A percentile compares a stretch with the other conserved stretches of the same genome.
Conservation (phyloP, 768 basidiomycete genomes). For the Hygrophoropsis aurantiaca region DNA sequence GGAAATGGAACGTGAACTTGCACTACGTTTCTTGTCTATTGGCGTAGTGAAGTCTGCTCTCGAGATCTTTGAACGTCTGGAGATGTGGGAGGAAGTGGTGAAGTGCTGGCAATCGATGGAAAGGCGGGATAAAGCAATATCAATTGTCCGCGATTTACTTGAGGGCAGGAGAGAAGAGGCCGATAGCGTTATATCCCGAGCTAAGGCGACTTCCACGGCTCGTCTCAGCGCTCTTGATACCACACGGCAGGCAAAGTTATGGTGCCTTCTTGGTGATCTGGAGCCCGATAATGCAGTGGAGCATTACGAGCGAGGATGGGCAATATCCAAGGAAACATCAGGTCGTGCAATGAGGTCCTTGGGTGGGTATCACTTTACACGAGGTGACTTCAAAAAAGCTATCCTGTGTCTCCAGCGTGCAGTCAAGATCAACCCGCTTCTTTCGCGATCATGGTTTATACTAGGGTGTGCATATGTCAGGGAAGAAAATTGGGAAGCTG, state of each 20-base stretch:
- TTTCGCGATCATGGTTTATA: conserved; percentile 91
- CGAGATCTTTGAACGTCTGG: conserved; percentile 89
- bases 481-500: conserved; percentile 82
- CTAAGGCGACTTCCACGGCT: conserved; percentile 47
- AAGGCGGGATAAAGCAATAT: conserved; percentile 70
- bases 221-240: conserved; percentile 52
- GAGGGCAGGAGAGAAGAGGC: conserved; percentile 84
- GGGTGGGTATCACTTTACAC: conserved; percentile 79
- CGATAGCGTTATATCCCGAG: conserved; percentile 64
- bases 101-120: conserved; percentile 85
- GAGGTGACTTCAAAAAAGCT: conserved; percentile 60
- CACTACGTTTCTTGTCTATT: conserved; percentile 74
- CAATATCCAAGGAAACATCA: conserved; percentile 73
- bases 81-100: conserved; percentile 99
- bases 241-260: conserved; percentile 83
- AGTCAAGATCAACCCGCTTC: conserved; percentile 85
- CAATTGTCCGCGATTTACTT: conserved; percentile 81
- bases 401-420: conserved; percentile 69
- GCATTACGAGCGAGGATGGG: conserved; percentile 87
- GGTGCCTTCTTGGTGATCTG: conserved; percentile 94
- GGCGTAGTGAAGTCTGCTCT: conserved; percentile 90
- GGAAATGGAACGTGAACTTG: conserved; percentile 93
- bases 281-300: conserved; percentile 66
- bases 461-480: conserved; percentile 90
- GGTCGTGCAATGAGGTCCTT: conserved; percentile 90